Evolutionary conservation across 2,329 filamentous ascomycete species (phyloP), one percentile per base, ranked within the genome.

Genomic region (Drechslera avenae): DNA sequence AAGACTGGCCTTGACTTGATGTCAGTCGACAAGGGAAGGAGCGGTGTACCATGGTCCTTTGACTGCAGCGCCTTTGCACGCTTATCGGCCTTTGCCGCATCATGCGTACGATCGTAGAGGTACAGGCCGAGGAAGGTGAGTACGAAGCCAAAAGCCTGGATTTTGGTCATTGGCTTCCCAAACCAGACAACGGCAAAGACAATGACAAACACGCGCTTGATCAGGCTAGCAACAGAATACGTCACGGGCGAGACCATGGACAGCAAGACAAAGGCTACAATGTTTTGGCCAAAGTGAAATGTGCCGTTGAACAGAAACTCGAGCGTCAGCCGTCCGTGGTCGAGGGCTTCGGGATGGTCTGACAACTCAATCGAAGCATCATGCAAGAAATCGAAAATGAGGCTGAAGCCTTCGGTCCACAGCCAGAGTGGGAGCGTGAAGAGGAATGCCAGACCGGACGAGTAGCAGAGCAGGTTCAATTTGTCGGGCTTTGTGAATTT

Each of bases 131-230:
- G 65, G 69, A 97, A 96, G 0, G 94, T 99, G 37, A 99, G 83
- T 3, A 77, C 83, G 65, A 99, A 97, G 13, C 94, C 94, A 34
- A 89, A 80, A 1, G 85, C 90, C 74, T 99, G 94, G 13, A 95
- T 74, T 13, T 80, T 81, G 4, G 90, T 97, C 26, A 94, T 96
- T 1, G 88, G 85, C 73, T 87, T 97, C 58, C 91, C 88, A 76
- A 97, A 99, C 94, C 94, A 99, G 61, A 97, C 78, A 56, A 99
- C 93, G 5, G 94, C 91, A 63, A 96, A 88, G 52, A 94, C 84
- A 64, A 99, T 96, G 67, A 99, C 93, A 68, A 96, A 97, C 10
- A 99, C 94, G 40, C 94, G 88, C 78, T 99, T 99, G 75, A 99
- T 94, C 55, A 99, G 80, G 49, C 89, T 95, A 30, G 94, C 94